A percentile compares a stretch with the other conserved stretches of the same genome.
Evolutionary conservation across 352 stramenopile species (phyloP).

Genomic region (Plasmopara viticola): DNA sequence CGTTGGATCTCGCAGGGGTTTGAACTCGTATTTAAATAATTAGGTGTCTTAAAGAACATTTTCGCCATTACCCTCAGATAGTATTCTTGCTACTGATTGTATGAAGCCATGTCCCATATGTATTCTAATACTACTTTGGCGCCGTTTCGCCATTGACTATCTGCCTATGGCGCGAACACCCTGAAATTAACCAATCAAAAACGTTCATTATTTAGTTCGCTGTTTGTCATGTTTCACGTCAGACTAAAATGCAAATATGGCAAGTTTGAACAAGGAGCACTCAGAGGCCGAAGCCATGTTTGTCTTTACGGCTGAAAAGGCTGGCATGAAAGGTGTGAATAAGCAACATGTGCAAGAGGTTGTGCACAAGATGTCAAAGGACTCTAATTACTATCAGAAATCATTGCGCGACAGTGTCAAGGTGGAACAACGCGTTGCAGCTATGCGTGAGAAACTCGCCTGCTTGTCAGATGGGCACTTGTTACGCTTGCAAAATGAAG

Average conservation of each 20-base stretch:
- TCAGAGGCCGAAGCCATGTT: slow-evolving; percentile 40
- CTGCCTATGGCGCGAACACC: slow-evolving; percentile 7
- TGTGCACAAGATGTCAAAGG: slow-evolving; percentile 91
- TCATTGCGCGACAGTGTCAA: slow-evolving; percentile 85
- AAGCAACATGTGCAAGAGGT: slow-evolving; percentile 89
- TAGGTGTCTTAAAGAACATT: too few relatives aligned
- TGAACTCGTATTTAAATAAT: slow-evolving; percentile 10
- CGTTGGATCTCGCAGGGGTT: slow-evolving; percentile 68
- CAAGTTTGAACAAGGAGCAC: neutral
- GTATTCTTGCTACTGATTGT: too few relatives aligned
- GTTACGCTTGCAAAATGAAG: slow-evolving; percentile 31
- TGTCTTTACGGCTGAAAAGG: slow-evolving; percentile 81
- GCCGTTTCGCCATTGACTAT: slow-evolving; percentile 12
- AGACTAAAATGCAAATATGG: slow-evolving; percentile 1
- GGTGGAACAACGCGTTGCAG: slow-evolving; percentile 72
- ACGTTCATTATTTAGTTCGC: slow-evolving; percentile 1
- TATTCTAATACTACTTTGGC: slow-evolving; percentile 8
- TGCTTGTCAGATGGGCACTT: slow-evolving; percentile 37
- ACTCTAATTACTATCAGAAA: slow-evolving; percentile 91
- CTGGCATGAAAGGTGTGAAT: slow-evolving; percentile 86
- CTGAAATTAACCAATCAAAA: slow-evolving; percentile 7
- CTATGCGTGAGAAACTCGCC: slow-evolving; percentile 63
- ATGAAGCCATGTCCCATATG: too few relatives aligned
- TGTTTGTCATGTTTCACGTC: too few relatives aligned
- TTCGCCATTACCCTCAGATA: too few relatives aligned